Conservation (phyloP, 192 early-diverging fungal genomes). For the Entomortierella parvispora region DNA sequence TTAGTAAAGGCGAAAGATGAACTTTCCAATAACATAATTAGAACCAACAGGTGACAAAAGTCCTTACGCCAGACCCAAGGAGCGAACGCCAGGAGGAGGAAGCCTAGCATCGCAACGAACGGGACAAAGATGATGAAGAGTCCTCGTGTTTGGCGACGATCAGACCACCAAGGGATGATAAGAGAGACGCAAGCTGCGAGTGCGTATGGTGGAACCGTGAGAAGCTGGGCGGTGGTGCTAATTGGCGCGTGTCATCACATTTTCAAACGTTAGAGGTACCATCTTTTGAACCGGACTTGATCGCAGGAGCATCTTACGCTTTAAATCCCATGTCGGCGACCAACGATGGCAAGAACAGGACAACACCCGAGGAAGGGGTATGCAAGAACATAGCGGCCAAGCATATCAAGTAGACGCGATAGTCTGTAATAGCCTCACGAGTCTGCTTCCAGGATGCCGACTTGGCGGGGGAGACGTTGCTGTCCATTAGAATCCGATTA, state of each 20-base stretch:
- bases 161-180: conserved; percentile 60
- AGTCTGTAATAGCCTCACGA: conserved; percentile 46
- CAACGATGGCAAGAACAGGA: conserved; percentile 59
- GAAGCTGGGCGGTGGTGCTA: conserved; percentile 49
- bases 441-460: conserved; percentile 42
- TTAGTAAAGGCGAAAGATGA: not conserved
- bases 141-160: conserved; percentile 60
- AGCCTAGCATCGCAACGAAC: conserved; percentile 48
- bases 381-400: conserved; percentile 2
- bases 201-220: conserved; percentile 56
- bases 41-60: conserved; percentile 25
- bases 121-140: conserved; percentile 48
- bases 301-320: conserved; percentile 56
- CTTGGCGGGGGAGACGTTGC: conserved; percentile 20
- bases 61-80: conserved; percentile 30
- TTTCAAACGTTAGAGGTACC: no score
- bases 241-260: not conserved
- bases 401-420: conserved; percentile 38
- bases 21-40: conserved; percentile 14
- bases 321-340: conserved; percentile 59
- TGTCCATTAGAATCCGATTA: conserved; percentile 33
- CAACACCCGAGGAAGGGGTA: conserved; percentile 9
- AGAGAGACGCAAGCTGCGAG: conserved; percentile 40
- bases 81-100: conserved; percentile 55
- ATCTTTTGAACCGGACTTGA: no score